Base-by-base conservation (phyloP, 495 filamentous ascomycete genomes). In the Beverwykella pulmonaria region DNA sequence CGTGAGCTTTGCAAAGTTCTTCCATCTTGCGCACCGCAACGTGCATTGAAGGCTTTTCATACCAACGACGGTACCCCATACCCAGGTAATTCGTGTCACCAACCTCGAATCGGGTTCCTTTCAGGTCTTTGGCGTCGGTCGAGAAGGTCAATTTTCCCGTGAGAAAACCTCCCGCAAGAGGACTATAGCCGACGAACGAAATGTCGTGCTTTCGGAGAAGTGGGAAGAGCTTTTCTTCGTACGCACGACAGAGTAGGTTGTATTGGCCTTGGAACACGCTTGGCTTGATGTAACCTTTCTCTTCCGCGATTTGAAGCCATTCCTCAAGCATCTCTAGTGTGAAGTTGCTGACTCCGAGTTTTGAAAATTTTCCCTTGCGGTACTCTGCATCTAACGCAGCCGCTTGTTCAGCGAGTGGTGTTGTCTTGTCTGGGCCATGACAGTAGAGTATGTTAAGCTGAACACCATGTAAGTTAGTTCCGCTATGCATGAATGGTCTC, bases 281-380 rank as follows among this genome's bases (percentile, higher is more conserved):
- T 9, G 61, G 61, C 34, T 57, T 64, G 36, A 57, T 39, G 22
- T 56, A 64, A 12, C 26, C 36, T n/a, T 64, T 64, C n/a, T 74
- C 63, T 10, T 78, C 74, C 57, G 76, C 79, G 4, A 82, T 69
- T 0, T 54, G 56, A 2, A 82, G 49, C 22, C 79, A 71, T 15
- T 78, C 41, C 60, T 69, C 47, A 14, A 83, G 68, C 50, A 74
- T 66, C 0, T 71, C 41, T 0, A 73, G 53, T 0, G 71, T 62
- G 9, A 79, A 75, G 61, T 83, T 83, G 32, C 79, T 81, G 0
- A 83, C 60, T 3, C 81, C 80, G 52, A 77, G 44, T 36, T 48
- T 47, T 5, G 5, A 20, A 25, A 64, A 56, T 4, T 25, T 20
- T 9, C 61, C 61, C 3, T 29, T 36, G 3, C 22, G n/a, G 52